Conservation (phyloP, 164 flowering plant species). For the Magnolia sinica region DNA sequence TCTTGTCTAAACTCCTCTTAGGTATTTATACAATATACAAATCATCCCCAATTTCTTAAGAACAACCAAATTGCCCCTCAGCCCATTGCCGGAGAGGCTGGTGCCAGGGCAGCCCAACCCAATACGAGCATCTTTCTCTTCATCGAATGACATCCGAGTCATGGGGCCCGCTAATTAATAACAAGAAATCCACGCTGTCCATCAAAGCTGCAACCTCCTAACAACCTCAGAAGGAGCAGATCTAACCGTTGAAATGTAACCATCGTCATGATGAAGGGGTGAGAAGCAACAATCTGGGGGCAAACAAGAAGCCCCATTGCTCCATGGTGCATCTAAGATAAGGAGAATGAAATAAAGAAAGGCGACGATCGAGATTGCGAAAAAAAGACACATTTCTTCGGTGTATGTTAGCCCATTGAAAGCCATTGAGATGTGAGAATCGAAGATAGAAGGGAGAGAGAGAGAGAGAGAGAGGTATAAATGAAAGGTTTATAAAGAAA, state of each 20-base stretch:
- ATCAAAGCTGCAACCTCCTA: too few species aligned
- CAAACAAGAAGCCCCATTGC: conserved; percentile 14
- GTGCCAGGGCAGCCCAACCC: too few species aligned
- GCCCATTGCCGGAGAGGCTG: too few species aligned
- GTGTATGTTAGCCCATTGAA: neutral
- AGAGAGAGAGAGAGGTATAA: neutral
- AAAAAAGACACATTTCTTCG: conserved; percentile 8
- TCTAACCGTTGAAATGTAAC: neutral
- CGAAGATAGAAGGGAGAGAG: neutral
- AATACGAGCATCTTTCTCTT: too few species aligned
- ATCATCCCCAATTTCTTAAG: too few species aligned
- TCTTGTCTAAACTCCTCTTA: too few species aligned
- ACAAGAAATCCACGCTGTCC: neutral
- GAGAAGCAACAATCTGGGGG: conserved; percentile 18
- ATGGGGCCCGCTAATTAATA: neutral
- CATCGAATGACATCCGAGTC: too few species aligned
- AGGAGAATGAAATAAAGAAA: conserved; percentile 13
- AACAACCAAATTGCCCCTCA: too few species aligned
- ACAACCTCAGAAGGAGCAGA: neutral
- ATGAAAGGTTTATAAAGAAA: neutral
- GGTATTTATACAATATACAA: too few species aligned
- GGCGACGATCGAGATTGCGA: conserved; percentile 9
- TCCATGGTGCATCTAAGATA: conserved; percentile 17
- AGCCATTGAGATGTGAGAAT: neutral
- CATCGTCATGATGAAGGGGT: neutral